Evolutionary conservation across 768 basidiomycete genomes (phyloP).

Genomic region (Termitomyces sp.): DNA sequence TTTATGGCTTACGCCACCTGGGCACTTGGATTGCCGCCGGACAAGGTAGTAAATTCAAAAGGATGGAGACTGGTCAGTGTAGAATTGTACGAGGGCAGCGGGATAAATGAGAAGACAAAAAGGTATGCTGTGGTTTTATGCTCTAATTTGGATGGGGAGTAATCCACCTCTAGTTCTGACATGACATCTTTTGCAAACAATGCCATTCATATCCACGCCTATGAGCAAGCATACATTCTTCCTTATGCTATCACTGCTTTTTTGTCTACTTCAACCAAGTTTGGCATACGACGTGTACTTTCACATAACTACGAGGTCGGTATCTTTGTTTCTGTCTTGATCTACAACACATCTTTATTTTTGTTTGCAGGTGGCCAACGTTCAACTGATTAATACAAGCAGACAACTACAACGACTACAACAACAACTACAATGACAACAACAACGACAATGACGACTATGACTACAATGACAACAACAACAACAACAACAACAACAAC

Average conservation of each 20-base stretch:
- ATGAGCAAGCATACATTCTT: slow-evolving; percentile 67
- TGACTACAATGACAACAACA: too few relatives aligned
- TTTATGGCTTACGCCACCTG: slow-evolving; percentile 59
- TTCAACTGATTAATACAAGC: too few relatives aligned
- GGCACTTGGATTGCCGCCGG: slow-evolving; percentile 49
- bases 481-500: too few relatives aligned
- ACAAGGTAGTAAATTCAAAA: slow-evolving; percentile 60
- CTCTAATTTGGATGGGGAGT: background rate
- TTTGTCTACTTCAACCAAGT: slow-evolving; percentile 75
- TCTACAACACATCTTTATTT: background rate
- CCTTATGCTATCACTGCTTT: slow-evolving; percentile 66
- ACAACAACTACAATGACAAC: too few relatives aligned
- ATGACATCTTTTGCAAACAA: slow-evolving; percentile 43
- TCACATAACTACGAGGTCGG: slow-evolving; percentile 42
- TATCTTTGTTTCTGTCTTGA: slow-evolving; percentile 5
- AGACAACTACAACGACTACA: too few relatives aligned
- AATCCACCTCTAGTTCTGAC: slow-evolving; percentile 29
- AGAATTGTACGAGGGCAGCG: slow-evolving; percentile 81
- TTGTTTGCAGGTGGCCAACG: slow-evolving; percentile 54
- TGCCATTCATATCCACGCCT: slow-evolving; percentile 45
- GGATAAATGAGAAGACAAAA: slow-evolving; percentile 58
- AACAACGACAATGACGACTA: too few relatives aligned
- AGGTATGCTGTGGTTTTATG: slow-evolving; percentile 43
- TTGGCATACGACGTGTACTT: slow-evolving; percentile 60
- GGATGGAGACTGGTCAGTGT: slow-evolving; percentile 74